These are phyloP conservation scores for Phalaenopsis equestris DNA, from an alignment of 106 monocot genomes.

Conservation along the genomic window DNA sequence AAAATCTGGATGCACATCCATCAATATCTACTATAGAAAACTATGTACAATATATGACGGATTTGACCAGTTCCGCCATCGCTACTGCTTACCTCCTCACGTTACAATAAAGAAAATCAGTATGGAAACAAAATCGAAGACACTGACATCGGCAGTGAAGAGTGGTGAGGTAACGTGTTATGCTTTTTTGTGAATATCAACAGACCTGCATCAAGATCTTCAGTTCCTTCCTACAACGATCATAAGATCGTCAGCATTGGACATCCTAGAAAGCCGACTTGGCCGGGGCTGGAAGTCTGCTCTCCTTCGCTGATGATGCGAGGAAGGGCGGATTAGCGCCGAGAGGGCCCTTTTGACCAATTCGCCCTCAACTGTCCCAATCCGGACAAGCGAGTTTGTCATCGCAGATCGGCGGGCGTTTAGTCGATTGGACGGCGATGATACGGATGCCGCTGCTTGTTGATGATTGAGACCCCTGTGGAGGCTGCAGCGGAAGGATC, in stretches of 20 bases:
- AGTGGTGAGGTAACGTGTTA: background rate
- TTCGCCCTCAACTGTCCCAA: conserved; percentile 11
- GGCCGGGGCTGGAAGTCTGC: conserved; percentile 4
- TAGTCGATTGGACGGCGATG: conserved; percentile 7
- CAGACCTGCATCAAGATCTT: background rate
- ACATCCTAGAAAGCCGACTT: conserved; percentile 8
- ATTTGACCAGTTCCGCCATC: background rate
- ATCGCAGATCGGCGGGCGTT: conserved; percentile 11
- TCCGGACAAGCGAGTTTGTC: conserved; percentile 13
- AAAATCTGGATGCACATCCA: background rate
- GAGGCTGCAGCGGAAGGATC: conserved; percentile 81
- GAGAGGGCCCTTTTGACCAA: conserved; percentile 7
- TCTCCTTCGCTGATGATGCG: conserved; percentile 10
- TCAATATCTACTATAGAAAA: background rate
- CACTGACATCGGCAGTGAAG: background rate
- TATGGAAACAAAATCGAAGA: background rate
- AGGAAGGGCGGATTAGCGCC: conserved; percentile 12
- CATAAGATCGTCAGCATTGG: conserved; percentile 11
- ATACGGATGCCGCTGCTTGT: background rate
- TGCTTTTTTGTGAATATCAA: background rate
- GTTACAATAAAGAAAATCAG: background rate
- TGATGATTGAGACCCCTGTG: conserved; percentile 34
- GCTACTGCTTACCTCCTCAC: background rate
- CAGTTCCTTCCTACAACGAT: background rate
- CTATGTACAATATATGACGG: background rate